Percentiles rank a stretch among this genome's conserved stretches.
Evolutionary conservation across 2,329 filamentous ascomycete species (phyloP).

Genomic region (Colletotrichum lupini): DNA sequence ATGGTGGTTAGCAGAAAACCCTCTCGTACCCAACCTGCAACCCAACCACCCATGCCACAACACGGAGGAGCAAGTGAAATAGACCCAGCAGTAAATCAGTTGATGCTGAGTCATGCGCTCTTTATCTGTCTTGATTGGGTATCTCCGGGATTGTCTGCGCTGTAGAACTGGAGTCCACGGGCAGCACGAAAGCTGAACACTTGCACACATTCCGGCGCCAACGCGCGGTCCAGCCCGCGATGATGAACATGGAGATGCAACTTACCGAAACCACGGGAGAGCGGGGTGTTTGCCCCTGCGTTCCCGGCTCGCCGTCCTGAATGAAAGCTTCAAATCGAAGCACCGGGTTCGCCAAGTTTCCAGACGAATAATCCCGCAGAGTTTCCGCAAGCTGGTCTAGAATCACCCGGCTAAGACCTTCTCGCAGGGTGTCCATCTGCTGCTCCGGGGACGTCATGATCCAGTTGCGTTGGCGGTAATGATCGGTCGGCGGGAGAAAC

Average conservation of each 20-base stretch:
- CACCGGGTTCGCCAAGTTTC: slow-evolving; percentile 34
- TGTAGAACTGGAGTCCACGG: background rate
- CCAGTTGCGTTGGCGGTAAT: background rate
- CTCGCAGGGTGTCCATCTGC: slow-evolving; percentile 33
- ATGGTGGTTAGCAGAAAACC: slow-evolving; percentile 19
- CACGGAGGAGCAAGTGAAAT: background rate
- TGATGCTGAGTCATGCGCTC: background rate
- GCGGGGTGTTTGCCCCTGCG: slow-evolving; percentile 31
- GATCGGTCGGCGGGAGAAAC: background rate
- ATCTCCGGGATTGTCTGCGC: background rate
- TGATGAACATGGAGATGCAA: background rate
- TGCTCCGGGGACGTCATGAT: slow-evolving; percentile 35
- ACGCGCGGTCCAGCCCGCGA: background rate
- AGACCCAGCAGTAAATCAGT: background rate
- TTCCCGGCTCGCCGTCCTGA: slow-evolving; percentile 32
- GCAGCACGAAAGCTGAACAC: background rate
- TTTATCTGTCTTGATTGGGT: background rate
- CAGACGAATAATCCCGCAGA: slow-evolving; percentile 34
- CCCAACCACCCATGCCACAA: background rate
- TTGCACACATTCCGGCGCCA: background rate
- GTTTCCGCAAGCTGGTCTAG: slow-evolving; percentile 35
- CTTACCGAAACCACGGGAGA: slow-evolving; percentile 36
- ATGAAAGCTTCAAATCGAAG: slow-evolving; percentile 36
- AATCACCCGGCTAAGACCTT: slow-evolving; percentile 35
- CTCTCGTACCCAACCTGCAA: background rate